phyloP scores from a whole-genome alignment of 805 yeast species.

The Saturnispora quitensis region DNA sequence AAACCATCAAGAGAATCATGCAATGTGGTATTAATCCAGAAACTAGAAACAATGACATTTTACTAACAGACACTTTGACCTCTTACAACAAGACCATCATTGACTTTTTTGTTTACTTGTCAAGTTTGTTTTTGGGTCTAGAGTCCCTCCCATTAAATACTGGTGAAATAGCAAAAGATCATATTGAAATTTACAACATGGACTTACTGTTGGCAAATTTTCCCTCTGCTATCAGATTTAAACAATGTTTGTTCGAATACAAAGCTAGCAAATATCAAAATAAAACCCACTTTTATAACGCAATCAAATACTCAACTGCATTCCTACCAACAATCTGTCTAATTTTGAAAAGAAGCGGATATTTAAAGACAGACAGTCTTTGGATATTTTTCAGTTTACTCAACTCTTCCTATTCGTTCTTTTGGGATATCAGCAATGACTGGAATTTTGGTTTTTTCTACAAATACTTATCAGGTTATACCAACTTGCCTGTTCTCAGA shows the following conservation, averaged over 20 bases:
- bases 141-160: constrained; percentile 26
- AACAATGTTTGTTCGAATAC: constrained; percentile 75
- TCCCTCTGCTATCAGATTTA: constrained; percentile 70
- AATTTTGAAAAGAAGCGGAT: constrained; percentile 20
- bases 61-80: constrained; percentile 76
- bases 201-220: constrained; percentile 29
- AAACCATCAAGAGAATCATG: constrained; percentile 44
- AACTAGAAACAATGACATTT: constrained; percentile 66
- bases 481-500: constrained; percentile 21
- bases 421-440: constrained; percentile 87
- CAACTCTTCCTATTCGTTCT: constrained; percentile 69
- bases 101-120: constrained; percentile 53
- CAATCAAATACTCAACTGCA: constrained; percentile 64
- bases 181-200: constrained; percentile 21
- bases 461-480: constrained; percentile 16
- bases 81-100: constrained; percentile 71
- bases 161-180: constrained; percentile 25
- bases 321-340: constrained; percentile 41
- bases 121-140: constrained; percentile 33
- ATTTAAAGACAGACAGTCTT: constrained; percentile 24
- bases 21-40: constrained; percentile 51
- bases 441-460: constrained; percentile 66
- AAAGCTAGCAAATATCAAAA: constrained; percentile 35
- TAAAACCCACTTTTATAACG: constrained; percentile 54
- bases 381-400: constrained; percentile 41